Conservation (phyloP, 352 stramenopile species). For the Pythium rhizo-oryzae region DNA sequence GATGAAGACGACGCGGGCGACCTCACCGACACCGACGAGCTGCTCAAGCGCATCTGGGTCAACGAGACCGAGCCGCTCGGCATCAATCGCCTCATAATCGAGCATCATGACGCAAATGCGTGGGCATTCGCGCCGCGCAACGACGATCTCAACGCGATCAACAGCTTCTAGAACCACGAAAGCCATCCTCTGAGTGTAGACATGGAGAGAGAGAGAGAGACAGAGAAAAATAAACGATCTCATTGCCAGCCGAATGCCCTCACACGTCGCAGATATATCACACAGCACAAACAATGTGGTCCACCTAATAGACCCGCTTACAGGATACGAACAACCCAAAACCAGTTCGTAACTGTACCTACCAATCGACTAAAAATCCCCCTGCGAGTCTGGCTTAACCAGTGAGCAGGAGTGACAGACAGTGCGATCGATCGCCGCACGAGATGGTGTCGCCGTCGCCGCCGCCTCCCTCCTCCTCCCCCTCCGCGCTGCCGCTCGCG, state of each 20-base stretch:
- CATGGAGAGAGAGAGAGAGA: too few species aligned
- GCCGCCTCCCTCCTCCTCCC: too few species aligned
- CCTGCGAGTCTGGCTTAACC: neutral
- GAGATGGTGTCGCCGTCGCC: neutral
- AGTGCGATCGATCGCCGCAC: too few species aligned
- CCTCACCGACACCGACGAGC: slow-evolving; percentile 2
- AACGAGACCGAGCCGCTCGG: neutral
- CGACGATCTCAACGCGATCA: slow-evolving; percentile 10
- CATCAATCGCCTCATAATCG: slow-evolving; percentile 8
- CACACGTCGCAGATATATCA: neutral
- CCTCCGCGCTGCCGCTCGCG: neutral
- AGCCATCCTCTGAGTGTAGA: too few species aligned
- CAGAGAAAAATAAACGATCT: too few species aligned
- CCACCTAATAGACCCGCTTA: neutral
- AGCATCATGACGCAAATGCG: slow-evolving; percentile 5
- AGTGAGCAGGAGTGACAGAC: too few species aligned
- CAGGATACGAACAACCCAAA: neutral
- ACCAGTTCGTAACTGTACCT: neutral
- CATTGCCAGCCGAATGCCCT: too few species aligned
- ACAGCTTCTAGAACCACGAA: slow-evolving; percentile 5
- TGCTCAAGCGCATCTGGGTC: slow-evolving; percentile 12
- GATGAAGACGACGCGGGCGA: slow-evolving; percentile 3
- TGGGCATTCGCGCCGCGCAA: neutral
- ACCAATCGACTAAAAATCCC: neutral
- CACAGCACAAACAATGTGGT: neutral